These are phyloP conservation scores for Excoecaria agallocha DNA, from an alignment of 345 rosid genomes.

Conservation along the genomic window DNA sequence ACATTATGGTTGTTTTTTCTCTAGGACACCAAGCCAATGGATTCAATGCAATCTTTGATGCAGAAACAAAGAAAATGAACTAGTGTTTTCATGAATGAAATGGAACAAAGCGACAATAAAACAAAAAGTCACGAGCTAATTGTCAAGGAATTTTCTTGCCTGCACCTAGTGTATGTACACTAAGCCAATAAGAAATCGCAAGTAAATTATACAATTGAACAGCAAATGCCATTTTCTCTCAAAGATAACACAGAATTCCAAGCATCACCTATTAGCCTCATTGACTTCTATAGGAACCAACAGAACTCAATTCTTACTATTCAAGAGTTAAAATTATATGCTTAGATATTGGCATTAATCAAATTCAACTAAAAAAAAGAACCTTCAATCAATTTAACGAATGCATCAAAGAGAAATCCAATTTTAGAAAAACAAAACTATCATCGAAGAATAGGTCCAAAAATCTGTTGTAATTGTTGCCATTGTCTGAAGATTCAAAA, in stretches of 20 bases:
- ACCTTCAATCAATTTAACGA: not conserved
- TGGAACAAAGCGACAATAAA: too few relatives aligned
- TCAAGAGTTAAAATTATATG: not conserved
- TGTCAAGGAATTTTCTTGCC: too few relatives aligned
- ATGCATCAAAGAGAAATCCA: not conserved
- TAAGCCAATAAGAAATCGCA: too few relatives aligned
- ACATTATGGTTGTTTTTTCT: too few relatives aligned
- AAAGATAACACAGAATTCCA: not conserved
- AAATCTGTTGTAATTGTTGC: not conserved
- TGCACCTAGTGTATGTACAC: too few relatives aligned
- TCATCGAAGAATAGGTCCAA: not conserved
- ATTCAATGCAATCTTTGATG: too few relatives aligned
- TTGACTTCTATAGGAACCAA: not conserved
- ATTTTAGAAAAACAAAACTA: not conserved
- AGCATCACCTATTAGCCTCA: not conserved
- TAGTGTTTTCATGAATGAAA: too few relatives aligned
- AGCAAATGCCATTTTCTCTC: not conserved
- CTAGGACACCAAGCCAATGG: too few relatives aligned
- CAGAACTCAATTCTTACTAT: not conserved
- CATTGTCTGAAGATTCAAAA: constrained; percentile 10
- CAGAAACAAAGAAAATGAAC: too few relatives aligned
- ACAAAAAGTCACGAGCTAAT: too few relatives aligned
- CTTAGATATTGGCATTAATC: not conserved
- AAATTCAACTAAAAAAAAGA: not conserved
- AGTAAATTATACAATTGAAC: too few relatives aligned